Conservation (phyloP, 305 asterid genomes). For the Plantago coronopus region DNA sequence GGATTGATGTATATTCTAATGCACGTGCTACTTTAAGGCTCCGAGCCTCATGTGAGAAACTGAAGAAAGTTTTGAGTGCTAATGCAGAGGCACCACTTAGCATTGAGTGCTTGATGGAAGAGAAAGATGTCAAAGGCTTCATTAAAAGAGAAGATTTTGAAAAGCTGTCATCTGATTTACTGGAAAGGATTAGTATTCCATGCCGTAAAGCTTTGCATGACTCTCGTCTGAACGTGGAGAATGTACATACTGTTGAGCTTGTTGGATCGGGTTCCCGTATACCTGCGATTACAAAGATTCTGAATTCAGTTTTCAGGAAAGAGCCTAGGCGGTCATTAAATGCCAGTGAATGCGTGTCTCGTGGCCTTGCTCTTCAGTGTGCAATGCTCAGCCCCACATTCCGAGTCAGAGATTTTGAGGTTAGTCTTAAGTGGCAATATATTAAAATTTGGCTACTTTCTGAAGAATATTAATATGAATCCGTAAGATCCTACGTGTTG, state of each 20-base stretch:
- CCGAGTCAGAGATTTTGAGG: conserved; percentile 87
- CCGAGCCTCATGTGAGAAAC: conserved; percentile 86
- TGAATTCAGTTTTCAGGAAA: conserved; percentile 57
- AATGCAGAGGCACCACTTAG: conserved; percentile 90
- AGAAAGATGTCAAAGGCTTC: conserved; percentile 86
- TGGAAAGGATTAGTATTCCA: conserved; percentile 65
- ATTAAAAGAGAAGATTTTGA: conserved; percentile 92
- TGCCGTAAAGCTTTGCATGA: conserved; percentile 68
- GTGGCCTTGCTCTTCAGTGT: conserved; percentile 92
- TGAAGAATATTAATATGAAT: no score
- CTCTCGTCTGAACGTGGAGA: conserved; percentile 62
- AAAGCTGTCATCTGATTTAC: conserved; percentile 54
- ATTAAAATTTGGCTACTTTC: conserved; percentile 7
- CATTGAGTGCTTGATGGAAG: conserved; percentile 97
- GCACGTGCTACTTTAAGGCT: conserved; percentile 80
- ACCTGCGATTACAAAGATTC: conserved; percentile 69
- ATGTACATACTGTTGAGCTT: conserved; percentile 85
- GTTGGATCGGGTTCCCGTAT: conserved; percentile 95
- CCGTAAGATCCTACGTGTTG: no score
- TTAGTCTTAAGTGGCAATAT: conserved; percentile 32
- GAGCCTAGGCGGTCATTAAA: conserved; percentile 80
- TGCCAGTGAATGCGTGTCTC: conserved; percentile 97
- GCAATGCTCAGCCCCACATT: conserved; percentile 91
- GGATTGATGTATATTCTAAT: conserved; percentile 72
- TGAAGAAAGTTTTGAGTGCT: conserved; percentile 97